These are phyloP conservation scores for Mycena sp. DNA, from an alignment of 1,284 basidiomycete genomes.

Conservation along the genomic window DNA sequence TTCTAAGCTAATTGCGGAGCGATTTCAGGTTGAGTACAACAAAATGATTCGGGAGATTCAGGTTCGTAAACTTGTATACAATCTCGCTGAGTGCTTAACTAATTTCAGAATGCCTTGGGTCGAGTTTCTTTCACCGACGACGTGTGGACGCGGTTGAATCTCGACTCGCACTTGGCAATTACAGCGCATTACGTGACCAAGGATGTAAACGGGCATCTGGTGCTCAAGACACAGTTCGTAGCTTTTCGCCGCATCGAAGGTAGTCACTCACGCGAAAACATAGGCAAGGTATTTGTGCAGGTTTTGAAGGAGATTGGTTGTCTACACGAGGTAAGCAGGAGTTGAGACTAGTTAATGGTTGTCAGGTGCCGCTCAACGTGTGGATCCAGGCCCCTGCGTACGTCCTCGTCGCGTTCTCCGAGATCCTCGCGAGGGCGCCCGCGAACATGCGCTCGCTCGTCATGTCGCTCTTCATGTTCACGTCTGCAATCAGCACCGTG, in stretches of 20 bases:
- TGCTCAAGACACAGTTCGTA: constrained; percentile 26
- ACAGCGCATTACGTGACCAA: constrained; percentile 35
- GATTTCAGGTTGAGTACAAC: constrained; percentile 29
- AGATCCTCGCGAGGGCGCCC: too few relatives aligned
- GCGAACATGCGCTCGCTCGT: too few relatives aligned
- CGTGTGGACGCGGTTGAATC: constrained; percentile 36
- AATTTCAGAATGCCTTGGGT: constrained; percentile 33
- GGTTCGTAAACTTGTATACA: constrained; percentile 20
- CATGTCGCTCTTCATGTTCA: constrained; percentile 83
- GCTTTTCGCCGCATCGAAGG: constrained; percentile 32
- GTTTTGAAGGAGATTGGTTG: constrained; percentile 31
- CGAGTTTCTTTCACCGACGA: too few relatives aligned
- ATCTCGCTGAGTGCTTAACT: neutral
- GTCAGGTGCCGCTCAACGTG: too few relatives aligned
- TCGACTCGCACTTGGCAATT: constrained; percentile 38
- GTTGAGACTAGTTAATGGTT: too few relatives aligned
- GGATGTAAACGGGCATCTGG: constrained; percentile 19
- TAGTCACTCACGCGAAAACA: constrained; percentile 28
- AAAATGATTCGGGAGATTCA: constrained; percentile 33
- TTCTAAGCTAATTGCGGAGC: constrained; percentile 31
- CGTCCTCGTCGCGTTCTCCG: too few relatives aligned
- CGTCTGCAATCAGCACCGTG: constrained; percentile 68
- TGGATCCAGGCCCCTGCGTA: too few relatives aligned
- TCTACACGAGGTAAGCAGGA: constrained; percentile 23
- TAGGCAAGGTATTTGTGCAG: constrained; percentile 27